Evolutionary conservation across 2,329 filamentous ascomycete species (phyloP).

Genomic region (Stachybotrys chartarum): DNA sequence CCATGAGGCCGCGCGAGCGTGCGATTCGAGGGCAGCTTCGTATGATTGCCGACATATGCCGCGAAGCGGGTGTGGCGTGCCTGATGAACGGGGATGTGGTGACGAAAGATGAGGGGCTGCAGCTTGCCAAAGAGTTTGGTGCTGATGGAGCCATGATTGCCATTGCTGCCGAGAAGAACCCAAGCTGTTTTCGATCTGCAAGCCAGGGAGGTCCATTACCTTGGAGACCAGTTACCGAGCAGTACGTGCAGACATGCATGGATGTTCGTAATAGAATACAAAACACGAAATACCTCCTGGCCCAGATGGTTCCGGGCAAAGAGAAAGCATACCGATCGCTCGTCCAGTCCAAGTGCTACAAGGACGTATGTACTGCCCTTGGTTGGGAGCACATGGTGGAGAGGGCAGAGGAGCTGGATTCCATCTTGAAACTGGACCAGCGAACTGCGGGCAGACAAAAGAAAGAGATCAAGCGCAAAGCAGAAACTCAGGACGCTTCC

Average conservation of each 20-base stretch:
- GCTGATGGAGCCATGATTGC: conserved; percentile 97
- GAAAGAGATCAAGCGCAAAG: not conserved
- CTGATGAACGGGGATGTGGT: conserved; percentile 93
- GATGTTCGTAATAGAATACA: conserved; percentile 79
- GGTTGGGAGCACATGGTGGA: conserved; percentile 56
- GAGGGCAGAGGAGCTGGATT: conserved; percentile 59
- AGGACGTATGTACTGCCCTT: conserved; percentile 58
- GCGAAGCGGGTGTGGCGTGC: conserved; percentile 80
- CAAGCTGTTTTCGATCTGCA: conserved; percentile 71
- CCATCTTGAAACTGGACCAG: conserved; percentile 50
- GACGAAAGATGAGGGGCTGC: conserved; percentile 62
- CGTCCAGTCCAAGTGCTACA: conserved; percentile 63
- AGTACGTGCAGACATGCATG: conserved; percentile 67
- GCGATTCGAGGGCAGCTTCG: conserved; percentile 80
- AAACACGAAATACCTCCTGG: conserved; percentile 89
- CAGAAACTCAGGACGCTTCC: not conserved
- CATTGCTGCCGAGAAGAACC: conserved; percentile 82
- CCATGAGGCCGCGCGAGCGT: conserved; percentile 85
- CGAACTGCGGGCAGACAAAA: conserved; percentile 24
- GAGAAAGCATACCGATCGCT: conserved; percentile 54
- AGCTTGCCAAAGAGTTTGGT: conserved; percentile 70
- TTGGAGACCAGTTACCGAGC: conserved; percentile 71
- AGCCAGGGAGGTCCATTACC: conserved; percentile 62
- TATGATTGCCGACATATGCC: conserved; percentile 78
- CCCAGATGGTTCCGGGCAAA: conserved; percentile 81